Evolutionary conservation across 768 basidiomycete genomes (phyloP).

Genomic region (Mrakia frigida): DNA sequence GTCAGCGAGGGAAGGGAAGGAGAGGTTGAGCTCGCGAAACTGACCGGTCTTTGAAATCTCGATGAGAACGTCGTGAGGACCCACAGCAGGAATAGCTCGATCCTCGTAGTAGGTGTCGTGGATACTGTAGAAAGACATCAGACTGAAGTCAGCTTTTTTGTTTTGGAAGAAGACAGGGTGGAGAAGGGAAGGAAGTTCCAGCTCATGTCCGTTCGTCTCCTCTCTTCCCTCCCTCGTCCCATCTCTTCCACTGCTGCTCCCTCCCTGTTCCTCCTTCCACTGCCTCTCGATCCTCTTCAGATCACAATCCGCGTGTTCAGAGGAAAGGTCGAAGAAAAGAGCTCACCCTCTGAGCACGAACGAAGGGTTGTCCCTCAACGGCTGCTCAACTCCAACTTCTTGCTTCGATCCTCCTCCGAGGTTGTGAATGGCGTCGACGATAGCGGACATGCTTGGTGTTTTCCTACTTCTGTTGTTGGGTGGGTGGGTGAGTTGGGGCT

Average conservation of each 20-base stretch:
- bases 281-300: too few relatives aligned
- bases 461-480: too few relatives aligned
- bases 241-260: too few relatives aligned
- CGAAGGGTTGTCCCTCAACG: slow-evolving; percentile 39
- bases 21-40: slow-evolving; percentile 34
- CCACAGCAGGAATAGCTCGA: slow-evolving; percentile 71
- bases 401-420: background rate
- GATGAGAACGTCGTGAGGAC: slow-evolving; percentile 73
- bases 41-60: slow-evolving; percentile 73
- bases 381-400: slow-evolving; percentile 46
- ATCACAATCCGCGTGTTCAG: too few relatives aligned
- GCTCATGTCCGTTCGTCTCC: too few relatives aligned
- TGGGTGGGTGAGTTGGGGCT: background rate
- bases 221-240: too few relatives aligned
- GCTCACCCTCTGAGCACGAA: slow-evolving; percentile 61
- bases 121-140: slow-evolving; percentile 40
- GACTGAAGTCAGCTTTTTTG: too few relatives aligned
- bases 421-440: slow-evolving; percentile 41
- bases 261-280: too few relatives aligned
- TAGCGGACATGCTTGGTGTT: slow-evolving; percentile 50
- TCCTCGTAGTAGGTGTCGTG: slow-evolving; percentile 67
- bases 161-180: background rate
- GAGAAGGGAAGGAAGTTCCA: background rate
- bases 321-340: background rate
- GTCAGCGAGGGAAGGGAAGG: background rate